Base-by-base conservation (phyloP, 768 basidiomycete genomes). In the Clavaria fumosa region DNA sequence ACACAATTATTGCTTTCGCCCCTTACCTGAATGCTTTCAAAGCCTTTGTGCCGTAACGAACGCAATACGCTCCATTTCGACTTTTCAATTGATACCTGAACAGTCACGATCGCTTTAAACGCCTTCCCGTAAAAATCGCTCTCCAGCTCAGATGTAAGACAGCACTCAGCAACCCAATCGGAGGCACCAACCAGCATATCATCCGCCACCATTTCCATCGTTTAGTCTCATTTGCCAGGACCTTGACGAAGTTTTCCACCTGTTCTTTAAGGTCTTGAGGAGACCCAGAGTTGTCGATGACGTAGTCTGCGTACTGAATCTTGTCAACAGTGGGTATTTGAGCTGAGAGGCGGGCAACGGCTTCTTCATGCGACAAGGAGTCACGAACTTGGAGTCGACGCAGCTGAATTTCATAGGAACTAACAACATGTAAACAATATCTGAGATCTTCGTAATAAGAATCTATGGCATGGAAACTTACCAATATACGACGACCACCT, bases 401-500 rank as follows among this genome's bases (percentile, higher is more conserved):
- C 1, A 93, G 69, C 50, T 99, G 93, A 1, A 89, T 62, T 37
- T 82, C 76, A 2, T 75, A 64, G 7, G 89, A 83, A 48, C 91
- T 91, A 46, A n/a, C n/a, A n/a, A n/a, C n/a, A 23, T n/a, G n/a
- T n/a, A n/a, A n/a, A n/a, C n/a, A n/a, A n/a, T n/a, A n/a, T n/a
- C n/a, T n/a, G n/a, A n/a, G n/a, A n/a, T n/a, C n/a, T n/a, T n/a
- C n/a, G n/a, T n/a, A n/a, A n/a, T n/a, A n/a, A n/a, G n/a, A n/a
- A n/a, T n/a, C n/a, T n/a, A n/a, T n/a, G n/a, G n/a, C n/a, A n/a
- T n/a, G 34, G 14, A 17, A 14, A 59, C 70, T 35, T 38, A 95
- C 93, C 90, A 95, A 52, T 88, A 91, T 4, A 95, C 90, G 7
- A 99, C 78, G 3, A 90, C 66, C 17, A 96, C 75, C 43, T 70